These are phyloP conservation scores for Acidomyces sp. DNA, from an alignment of 495 filamentous ascomycete genomes.

Conservation along the genomic window DNA sequence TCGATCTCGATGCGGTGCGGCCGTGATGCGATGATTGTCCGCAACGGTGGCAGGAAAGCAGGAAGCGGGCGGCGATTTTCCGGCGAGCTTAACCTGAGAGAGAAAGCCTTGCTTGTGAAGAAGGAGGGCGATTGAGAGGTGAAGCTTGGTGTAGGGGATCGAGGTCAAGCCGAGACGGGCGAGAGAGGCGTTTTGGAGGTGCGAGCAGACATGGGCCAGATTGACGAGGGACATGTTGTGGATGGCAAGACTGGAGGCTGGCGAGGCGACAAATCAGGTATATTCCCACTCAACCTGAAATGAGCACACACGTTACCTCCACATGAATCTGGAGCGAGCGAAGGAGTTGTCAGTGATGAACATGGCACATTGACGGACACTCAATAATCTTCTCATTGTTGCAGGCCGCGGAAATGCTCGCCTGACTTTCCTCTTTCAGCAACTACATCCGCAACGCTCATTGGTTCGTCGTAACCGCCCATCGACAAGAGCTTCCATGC, in stretches of 20 bases:
- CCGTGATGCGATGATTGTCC: constrained; percentile 19
- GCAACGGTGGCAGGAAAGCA: constrained; percentile 24
- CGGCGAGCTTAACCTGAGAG: constrained; percentile 67
- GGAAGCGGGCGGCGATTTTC: constrained; percentile 49
- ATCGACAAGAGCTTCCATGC: too few relatives aligned
- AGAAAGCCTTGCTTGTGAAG: constrained; percentile 77
- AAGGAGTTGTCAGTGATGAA: too few relatives aligned
- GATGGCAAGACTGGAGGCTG: too few relatives aligned
- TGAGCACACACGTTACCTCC: too few relatives aligned
- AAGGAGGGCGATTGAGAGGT: constrained; percentile 59
- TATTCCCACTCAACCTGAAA: too few relatives aligned
- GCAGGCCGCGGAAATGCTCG: too few relatives aligned
- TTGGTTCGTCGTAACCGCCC: too few relatives aligned
- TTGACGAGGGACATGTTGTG: constrained; percentile 69
- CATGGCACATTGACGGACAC: too few relatives aligned
- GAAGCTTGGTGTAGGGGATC: constrained; percentile 66
- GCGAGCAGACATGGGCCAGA: constrained; percentile 71
- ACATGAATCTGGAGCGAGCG: too few relatives aligned
- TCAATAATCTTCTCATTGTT: too few relatives aligned
- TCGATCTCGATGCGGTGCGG: constrained; percentile 26
- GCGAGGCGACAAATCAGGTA: too few relatives aligned
- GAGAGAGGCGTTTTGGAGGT: constrained; percentile 85
- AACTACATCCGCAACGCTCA: background rate
- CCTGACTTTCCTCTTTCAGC: constrained; percentile 2
- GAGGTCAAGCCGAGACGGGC: constrained; percentile 80